phyloP scores from a whole-genome alignment of 495 filamentous ascomycete species.

The Aspergillus egyptiacus region DNA sequence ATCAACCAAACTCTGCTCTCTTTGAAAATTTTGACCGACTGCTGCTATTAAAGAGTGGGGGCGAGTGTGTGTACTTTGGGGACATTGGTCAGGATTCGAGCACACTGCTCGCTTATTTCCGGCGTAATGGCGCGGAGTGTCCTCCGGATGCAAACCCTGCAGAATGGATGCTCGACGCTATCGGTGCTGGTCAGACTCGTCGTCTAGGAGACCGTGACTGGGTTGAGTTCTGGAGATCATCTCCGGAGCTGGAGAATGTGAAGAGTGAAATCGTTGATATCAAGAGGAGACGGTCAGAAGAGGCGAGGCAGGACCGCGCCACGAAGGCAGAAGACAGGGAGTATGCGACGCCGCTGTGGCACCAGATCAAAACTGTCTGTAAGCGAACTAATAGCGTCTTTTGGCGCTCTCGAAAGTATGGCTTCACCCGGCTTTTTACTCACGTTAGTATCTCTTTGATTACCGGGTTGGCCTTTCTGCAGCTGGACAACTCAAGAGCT shows the following conservation, averaged over 20 bases:
- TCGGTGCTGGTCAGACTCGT: constrained; percentile 48
- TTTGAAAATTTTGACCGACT: constrained; percentile 73
- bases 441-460: constrained; percentile 37
- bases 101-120: constrained; percentile 64
- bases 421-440: constrained; percentile 54
- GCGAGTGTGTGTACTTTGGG: constrained; percentile 69
- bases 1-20: constrained; percentile 67
- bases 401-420: constrained; percentile 59
- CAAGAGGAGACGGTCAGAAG: constrained; percentile 46
- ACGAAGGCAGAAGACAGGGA: constrained; percentile 37
- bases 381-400: constrained; percentile 54
- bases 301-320: constrained; percentile 50
- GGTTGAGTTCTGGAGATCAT: constrained; percentile 61
- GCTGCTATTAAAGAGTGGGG: constrained; percentile 61
- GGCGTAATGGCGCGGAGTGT: constrained; percentile 68
- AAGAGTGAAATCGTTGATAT: constrained; percentile 63
- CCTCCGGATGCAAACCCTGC: constrained; percentile 74
- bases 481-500: constrained; percentile 60
- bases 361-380: constrained; percentile 52
- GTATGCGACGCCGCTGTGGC: constrained; percentile 54
- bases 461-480: constrained; percentile 47
- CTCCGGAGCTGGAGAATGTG: constrained; percentile 47
- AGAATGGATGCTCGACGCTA: constrained; percentile 87
- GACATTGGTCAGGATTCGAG: constrained; percentile 50
- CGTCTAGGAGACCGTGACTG: constrained; percentile 52